phyloP scores from a whole-genome alignment of 2,329 filamentous ascomycete genomes.

The Penicillium griseofulvum region DNA sequence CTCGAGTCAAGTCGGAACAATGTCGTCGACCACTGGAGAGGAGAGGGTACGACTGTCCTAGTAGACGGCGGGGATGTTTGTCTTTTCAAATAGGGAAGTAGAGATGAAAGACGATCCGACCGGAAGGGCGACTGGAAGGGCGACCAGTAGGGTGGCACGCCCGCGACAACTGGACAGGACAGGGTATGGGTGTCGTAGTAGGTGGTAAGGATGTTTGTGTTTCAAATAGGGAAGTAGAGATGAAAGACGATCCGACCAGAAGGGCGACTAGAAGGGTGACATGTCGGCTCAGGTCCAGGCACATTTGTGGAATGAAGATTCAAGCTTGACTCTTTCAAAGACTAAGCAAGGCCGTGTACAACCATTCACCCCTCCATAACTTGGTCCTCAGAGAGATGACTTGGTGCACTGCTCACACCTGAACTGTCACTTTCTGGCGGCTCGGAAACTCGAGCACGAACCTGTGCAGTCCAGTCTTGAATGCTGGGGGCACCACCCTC shows the following conservation, averaged over 20 bases:
- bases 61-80: too few species aligned
- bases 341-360: background rate
- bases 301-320: background rate
- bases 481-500: constrained; percentile 74
- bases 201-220: background rate
- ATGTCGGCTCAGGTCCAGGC: background rate
- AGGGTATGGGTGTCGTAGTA: too few species aligned
- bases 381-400: constrained; percentile 39
- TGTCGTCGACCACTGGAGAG: background rate
- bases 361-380: constrained; percentile 35
- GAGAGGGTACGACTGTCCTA: background rate
- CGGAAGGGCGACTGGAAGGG: too few species aligned
- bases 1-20: background rate
- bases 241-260: background rate
- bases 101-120: background rate
- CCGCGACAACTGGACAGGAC: background rate
- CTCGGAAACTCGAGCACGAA: constrained; percentile 32
- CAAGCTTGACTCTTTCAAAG: background rate
- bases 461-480: constrained; percentile 58
- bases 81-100: background rate
- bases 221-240: background rate
- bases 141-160: background rate
- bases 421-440: constrained; percentile 36
- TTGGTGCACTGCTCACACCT: constrained; percentile 41
- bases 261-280: background rate